Evolutionary conservation across 1,284 basidiomycete species (phyloP).

Genomic region (Golubevia pallescens): DNA sequence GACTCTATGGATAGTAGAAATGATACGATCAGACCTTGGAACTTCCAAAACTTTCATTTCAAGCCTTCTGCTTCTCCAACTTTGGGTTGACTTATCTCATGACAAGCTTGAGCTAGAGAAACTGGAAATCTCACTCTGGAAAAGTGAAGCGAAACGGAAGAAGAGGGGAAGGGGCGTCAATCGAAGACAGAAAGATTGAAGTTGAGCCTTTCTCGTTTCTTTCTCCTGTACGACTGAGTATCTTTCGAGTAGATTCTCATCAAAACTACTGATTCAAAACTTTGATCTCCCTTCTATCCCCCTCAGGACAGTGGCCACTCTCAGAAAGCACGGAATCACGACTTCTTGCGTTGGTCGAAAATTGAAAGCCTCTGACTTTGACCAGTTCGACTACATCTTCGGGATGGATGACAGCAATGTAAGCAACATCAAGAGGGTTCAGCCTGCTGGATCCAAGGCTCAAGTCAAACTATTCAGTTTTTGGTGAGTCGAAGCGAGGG

Average conservation of each 20-base stretch:
- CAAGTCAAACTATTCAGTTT: background rate
- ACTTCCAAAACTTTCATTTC: too few species aligned
- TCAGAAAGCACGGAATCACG: constrained; percentile 31
- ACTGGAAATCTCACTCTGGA: too few species aligned
- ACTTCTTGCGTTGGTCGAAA: constrained; percentile 38
- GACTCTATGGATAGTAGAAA: too few species aligned
- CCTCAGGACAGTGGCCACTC: constrained; percentile 29
- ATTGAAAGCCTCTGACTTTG: constrained; percentile 34
- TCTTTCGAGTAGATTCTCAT: background rate
- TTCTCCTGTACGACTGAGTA: background rate
- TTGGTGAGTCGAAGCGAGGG: background rate
- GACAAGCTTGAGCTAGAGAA: too few species aligned
- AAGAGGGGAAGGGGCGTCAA: too few species aligned
- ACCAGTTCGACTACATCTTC: constrained; percentile 48
- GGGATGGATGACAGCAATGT: constrained; percentile 60
- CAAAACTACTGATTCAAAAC: too few species aligned
- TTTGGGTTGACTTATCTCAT: too few species aligned
- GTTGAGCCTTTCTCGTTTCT: too few species aligned
- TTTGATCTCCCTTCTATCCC: background rate
- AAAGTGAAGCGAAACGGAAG: too few species aligned
- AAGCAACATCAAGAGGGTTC: constrained; percentile 32
- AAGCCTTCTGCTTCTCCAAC: too few species aligned
- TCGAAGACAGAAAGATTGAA: too few species aligned
- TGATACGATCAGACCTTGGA: too few species aligned
- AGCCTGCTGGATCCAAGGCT: constrained; percentile 26